These are phyloP conservation scores for Xylaria bambusicola DNA, from an alignment of 495 filamentous ascomycete genomes.

Conservation along the genomic window DNA sequence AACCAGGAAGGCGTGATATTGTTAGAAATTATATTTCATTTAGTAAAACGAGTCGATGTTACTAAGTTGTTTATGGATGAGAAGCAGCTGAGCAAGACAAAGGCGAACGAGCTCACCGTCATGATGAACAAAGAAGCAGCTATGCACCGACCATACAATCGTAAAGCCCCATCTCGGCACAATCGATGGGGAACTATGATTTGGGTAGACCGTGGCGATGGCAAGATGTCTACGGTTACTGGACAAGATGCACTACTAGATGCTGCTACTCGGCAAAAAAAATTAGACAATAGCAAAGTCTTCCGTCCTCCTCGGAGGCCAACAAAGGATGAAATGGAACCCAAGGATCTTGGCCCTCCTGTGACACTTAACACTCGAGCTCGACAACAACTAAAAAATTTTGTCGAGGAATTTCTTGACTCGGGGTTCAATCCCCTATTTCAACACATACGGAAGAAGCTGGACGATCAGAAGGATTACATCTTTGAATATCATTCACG, in stretches of 20 bases:
- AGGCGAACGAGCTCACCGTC: slow-evolving; percentile 70
- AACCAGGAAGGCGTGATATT: slow-evolving; percentile 80
- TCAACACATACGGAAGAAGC: slow-evolving; percentile 77
- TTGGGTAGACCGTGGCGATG: slow-evolving; percentile 88
- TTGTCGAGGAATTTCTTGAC: slow-evolving; percentile 93
- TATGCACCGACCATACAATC: slow-evolving; percentile 75
- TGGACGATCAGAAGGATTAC: slow-evolving; percentile 89
- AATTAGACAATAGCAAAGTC: slow-evolving; percentile 91
- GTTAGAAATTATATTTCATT: slow-evolving; percentile 86
- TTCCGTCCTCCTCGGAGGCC: slow-evolving; percentile 76
- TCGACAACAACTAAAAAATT: slow-evolving; percentile 69
- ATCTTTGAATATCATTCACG: slow-evolving; percentile 69
- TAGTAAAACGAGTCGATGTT: slow-evolving; percentile 87
- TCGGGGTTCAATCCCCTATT: slow-evolving; percentile 96
- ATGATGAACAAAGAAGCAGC: slow-evolving; percentile 78
- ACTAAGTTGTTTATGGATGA: slow-evolving; percentile 86
- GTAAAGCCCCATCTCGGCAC: slow-evolving; percentile 82
- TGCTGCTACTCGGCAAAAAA: slow-evolving; percentile 67
- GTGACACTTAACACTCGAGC: slow-evolving; percentile 67
- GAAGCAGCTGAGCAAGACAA: slow-evolving; percentile 61
- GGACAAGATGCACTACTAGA: slow-evolving; percentile 83
- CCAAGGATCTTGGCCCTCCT: slow-evolving; percentile 74
- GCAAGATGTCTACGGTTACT: slow-evolving; percentile 78
- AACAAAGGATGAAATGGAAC: slow-evolving; percentile 63
- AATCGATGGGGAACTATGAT: slow-evolving; percentile 96